These are phyloP conservation scores for Macrocybe gigantea DNA, from an alignment of 768 basidiomycete genomes.

Conservation along the genomic window DNA sequence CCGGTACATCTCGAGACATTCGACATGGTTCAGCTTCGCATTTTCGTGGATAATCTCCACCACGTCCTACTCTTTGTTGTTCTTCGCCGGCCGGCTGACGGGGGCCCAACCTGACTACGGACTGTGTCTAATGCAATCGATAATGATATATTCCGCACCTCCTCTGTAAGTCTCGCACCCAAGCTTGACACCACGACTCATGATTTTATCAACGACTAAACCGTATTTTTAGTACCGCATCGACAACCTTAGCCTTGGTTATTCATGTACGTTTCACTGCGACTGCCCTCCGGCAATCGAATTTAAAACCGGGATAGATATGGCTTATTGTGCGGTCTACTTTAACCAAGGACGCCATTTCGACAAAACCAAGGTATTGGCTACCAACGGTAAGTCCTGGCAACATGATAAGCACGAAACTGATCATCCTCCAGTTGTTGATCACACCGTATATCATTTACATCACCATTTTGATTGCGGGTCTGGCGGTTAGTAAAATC, in stretches of 20 bases:
- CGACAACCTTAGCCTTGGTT: slow-evolving; percentile 17
- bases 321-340: slow-evolving; percentile 16
- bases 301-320: slow-evolving; percentile 6
- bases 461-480: slow-evolving; percentile 13
- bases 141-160: slow-evolving; percentile 18
- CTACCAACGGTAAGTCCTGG: not conserved
- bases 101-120: slow-evolving; percentile 10
- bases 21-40: slow-evolving; percentile 24
- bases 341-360: not conserved
- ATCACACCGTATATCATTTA: slow-evolving; percentile 13
- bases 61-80: slow-evolving; percentile 20
- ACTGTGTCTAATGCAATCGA: slow-evolving; percentile 18
- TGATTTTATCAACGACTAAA: not conserved
- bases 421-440: slow-evolving; percentile 8
- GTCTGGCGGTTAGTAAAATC: slow-evolving; percentile 9
- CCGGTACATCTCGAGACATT: slow-evolving; percentile 13
- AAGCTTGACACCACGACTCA: too few relatives aligned
- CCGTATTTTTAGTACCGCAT: slow-evolving; percentile 10
- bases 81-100: slow-evolving; percentile 15
- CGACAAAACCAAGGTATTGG: not conserved
- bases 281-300: not conserved
- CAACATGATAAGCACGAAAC: not conserved
- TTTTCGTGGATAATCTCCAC: slow-evolving; percentile 23
- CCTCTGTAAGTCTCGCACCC: slow-evolving; percentile 4
- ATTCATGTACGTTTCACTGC: slow-evolving; percentile 8